Conservation (phyloP, 139 green algal genomes). For the Coccomyxa sp. region DNA sequence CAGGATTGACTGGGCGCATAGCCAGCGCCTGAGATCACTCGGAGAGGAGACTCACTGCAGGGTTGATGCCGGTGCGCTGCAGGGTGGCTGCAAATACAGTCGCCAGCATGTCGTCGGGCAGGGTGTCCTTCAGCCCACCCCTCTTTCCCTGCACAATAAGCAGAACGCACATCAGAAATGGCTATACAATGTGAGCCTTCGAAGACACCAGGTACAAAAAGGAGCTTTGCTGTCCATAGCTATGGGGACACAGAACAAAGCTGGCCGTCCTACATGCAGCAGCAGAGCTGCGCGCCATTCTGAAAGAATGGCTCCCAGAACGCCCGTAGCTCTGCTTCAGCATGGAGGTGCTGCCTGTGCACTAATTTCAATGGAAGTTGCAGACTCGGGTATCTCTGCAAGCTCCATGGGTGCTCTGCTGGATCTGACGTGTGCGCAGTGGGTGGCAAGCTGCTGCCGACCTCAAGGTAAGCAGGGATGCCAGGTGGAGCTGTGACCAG, state of each 20-base stretch:
- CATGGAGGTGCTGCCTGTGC: too few relatives aligned
- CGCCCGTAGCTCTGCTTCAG: too few relatives aligned
- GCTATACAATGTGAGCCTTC: background rate
- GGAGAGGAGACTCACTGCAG: slow-evolving; percentile 28
- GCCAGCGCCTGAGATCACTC: background rate
- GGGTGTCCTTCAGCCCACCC: slow-evolving; percentile 89
- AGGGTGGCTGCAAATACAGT: slow-evolving; percentile 80
- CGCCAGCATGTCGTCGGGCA: slow-evolving; percentile 85
- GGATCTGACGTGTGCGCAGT: too few relatives aligned
- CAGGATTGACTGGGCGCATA: background rate
- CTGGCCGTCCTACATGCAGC: too few relatives aligned
- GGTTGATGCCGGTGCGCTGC: slow-evolving; percentile 65
- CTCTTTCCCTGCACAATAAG: slow-evolving; percentile 59
- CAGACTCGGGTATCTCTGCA: too few relatives aligned
- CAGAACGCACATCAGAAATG: background rate
- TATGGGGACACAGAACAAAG: too few relatives aligned
- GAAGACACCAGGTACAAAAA: background rate
- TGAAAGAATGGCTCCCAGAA: background rate
- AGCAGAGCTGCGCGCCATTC: background rate
- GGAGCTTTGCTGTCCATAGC: too few relatives aligned
- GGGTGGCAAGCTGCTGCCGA: too few relatives aligned
- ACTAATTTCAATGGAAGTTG: too few relatives aligned
- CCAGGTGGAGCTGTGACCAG: too few relatives aligned
- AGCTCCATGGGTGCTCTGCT: too few relatives aligned
- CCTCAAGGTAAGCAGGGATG: too few relatives aligned